Evolutionary conservation across 164 flowering plant genomes (phyloP).

Genomic region (Berberis thunbergii): DNA sequence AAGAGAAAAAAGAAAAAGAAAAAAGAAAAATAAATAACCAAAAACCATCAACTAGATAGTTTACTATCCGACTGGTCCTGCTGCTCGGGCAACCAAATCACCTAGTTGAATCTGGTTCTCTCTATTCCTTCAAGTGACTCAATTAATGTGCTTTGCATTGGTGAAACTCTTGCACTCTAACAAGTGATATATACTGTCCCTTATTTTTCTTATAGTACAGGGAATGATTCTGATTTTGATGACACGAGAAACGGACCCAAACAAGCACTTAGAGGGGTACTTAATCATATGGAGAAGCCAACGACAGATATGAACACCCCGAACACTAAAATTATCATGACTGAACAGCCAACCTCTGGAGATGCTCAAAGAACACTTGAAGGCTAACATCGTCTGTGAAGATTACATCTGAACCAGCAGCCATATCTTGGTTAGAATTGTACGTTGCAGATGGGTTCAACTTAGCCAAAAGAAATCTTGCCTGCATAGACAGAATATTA

Average conservation of each 20-base stretch:
- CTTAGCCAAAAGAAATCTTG: slow-evolving; percentile 82
- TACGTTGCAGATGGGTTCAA: slow-evolving; percentile 91
- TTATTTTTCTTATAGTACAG: background rate
- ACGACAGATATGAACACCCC: slow-evolving; percentile 2
- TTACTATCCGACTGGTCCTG: background rate
- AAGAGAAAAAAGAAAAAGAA: background rate
- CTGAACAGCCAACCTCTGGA: slow-evolving; percentile 88
- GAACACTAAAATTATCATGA: slow-evolving; percentile 26
- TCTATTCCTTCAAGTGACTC: slow-evolving; percentile 5
- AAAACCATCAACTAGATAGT: background rate
- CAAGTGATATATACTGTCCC: slow-evolving; percentile 6
- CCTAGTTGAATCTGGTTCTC: slow-evolving; percentile 1
- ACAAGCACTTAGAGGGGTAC: background rate
- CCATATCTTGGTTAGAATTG: slow-evolving; percentile 57
- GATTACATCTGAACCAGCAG: slow-evolving; percentile 80
- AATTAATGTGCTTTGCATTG: slow-evolving; percentile 2
- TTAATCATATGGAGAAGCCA: slow-evolving; percentile 1
- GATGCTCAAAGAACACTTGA: slow-evolving; percentile 92
- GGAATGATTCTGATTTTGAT: too few relatives aligned
- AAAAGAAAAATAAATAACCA: background rate
- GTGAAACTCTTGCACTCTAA: slow-evolving; percentile 11
- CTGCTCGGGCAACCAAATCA: background rate
- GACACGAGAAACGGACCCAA: too few relatives aligned
- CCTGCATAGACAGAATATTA: slow-evolving; percentile 31
- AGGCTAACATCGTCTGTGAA: slow-evolving; percentile 95